Conservation (phyloP, 75 land plant genomes). For the Pinus taeda region DNA sequence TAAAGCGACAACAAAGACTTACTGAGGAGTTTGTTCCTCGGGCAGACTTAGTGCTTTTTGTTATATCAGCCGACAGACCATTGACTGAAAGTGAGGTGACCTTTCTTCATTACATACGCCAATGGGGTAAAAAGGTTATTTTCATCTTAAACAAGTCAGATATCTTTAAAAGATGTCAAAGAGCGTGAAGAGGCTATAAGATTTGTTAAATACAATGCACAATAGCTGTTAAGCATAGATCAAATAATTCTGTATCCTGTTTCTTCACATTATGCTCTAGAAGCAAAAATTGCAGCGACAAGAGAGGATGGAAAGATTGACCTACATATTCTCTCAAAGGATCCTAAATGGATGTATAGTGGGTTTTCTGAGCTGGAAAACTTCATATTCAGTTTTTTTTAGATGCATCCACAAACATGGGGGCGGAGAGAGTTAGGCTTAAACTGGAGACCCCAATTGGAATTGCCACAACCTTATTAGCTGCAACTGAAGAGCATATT, state of each 20-base stretch:
- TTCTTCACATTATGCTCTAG: conserved; percentile 81
- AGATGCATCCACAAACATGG: conserved; percentile 74
- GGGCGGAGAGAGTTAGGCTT: conserved; percentile 75
- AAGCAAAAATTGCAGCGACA: conserved; percentile 60
- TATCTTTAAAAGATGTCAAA: too few relatives aligned
- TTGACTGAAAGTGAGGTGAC: too few relatives aligned
- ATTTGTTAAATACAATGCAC: conserved; percentile 74
- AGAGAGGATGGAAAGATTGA: conserved; percentile 14
- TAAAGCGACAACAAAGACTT: too few relatives aligned
- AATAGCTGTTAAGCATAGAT: conserved; percentile 68
- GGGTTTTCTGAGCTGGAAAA: conserved; percentile 72
- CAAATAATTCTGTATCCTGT: conserved; percentile 67
- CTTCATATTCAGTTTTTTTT: conserved; percentile 68
- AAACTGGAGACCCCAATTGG: conserved; percentile 88
- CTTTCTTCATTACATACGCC: too few relatives aligned
- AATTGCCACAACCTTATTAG: conserved; percentile 70
- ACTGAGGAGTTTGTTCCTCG: too few relatives aligned
- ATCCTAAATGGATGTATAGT: conserved; percentile 44
- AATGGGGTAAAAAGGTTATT: too few relatives aligned
- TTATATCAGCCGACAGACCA: too few relatives aligned
- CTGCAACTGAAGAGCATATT: conserved; percentile 58
- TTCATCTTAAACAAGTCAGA: too few relatives aligned
- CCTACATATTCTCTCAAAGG: conserved; percentile 18
- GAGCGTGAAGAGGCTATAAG: conserved; percentile 67
- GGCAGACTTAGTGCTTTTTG: too few relatives aligned